Conservation (phyloP, 2,329 filamentous ascomycete genomes). For the Trichoderma breve region DNA sequence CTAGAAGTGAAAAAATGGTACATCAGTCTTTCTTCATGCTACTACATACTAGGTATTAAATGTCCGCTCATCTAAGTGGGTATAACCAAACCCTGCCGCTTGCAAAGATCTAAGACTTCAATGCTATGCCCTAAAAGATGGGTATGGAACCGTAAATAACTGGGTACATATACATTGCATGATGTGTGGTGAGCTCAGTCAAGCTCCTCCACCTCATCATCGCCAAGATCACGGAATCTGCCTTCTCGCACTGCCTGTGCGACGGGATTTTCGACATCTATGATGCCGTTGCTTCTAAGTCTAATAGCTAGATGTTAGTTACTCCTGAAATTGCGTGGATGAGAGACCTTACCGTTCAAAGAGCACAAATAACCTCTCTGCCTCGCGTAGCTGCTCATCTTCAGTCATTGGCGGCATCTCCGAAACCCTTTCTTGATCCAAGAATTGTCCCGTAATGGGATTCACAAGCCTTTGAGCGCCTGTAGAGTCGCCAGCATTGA, state of each 20-base stretch:
- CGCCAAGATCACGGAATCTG: conserved; percentile 65
- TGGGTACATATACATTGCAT: background rate
- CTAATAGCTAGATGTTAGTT: conserved; percentile 33
- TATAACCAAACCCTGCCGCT: background rate
- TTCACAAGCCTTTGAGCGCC: conserved; percentile 57
- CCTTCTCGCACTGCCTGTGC: conserved; percentile 67
- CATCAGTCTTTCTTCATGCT: background rate
- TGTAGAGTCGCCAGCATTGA: conserved; percentile 31
- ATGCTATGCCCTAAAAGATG: background rate
- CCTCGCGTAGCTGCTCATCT: conserved; percentile 89
- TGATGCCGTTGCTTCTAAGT: conserved; percentile 70
- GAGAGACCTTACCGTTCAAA: conserved; percentile 68
- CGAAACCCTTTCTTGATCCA: conserved; percentile 63
- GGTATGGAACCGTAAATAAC: background rate
- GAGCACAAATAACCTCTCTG: conserved; percentile 82
- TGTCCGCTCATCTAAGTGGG: background rate
- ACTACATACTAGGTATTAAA: background rate
- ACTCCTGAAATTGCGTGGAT: background rate
- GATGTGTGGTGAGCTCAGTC: conserved; percentile 28
- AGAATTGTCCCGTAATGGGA: conserved; percentile 80
- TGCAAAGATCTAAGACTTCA: background rate
- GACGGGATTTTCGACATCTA: conserved; percentile 78
- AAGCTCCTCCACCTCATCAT: conserved; percentile 49
- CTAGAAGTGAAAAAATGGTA: background rate
- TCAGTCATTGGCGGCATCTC: conserved; percentile 74